Conservation (phyloP, 441 rosid genomes). For the Jatropha podagrica region DNA sequence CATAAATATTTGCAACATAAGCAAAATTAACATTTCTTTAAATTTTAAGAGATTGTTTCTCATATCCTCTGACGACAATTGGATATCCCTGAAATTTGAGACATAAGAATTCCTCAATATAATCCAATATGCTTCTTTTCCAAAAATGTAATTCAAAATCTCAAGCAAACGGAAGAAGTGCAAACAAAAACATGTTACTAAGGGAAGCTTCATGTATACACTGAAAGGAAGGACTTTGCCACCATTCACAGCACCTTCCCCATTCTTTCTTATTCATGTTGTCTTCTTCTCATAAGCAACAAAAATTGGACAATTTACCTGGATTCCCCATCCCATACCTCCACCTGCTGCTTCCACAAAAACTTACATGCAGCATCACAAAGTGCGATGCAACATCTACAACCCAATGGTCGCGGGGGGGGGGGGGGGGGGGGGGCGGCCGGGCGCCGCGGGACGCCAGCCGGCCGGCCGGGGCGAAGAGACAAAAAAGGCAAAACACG, state of each 20-base stretch:
- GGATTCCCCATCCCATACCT: background rate
- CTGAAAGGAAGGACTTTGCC: background rate
- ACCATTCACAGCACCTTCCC: background rate
- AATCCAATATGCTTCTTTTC: background rate
- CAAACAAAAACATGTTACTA: background rate
- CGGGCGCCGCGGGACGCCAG: no score
- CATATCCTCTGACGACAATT: background rate
- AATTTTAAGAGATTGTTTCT: background rate
- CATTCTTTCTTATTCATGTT: background rate
- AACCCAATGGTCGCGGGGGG: background rate
- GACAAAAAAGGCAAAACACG: no score
- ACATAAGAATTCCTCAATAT: background rate
- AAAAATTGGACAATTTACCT: background rate
- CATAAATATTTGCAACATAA: background rate
- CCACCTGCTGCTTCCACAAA: background rate
- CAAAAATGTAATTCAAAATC: background rate
- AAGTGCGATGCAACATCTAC: background rate
- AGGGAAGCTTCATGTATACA: background rate
- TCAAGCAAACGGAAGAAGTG: background rate
- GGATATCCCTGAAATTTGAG: background rate
- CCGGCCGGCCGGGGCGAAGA: no score
- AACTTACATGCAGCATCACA: background rate
- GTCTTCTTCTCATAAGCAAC: background rate
- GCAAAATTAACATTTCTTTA: background rate
- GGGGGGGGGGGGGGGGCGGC: no score